phyloP scores from a whole-genome alignment of 2,329 filamentous ascomycete genomes.

The Akanthomyces muscarius region DNA sequence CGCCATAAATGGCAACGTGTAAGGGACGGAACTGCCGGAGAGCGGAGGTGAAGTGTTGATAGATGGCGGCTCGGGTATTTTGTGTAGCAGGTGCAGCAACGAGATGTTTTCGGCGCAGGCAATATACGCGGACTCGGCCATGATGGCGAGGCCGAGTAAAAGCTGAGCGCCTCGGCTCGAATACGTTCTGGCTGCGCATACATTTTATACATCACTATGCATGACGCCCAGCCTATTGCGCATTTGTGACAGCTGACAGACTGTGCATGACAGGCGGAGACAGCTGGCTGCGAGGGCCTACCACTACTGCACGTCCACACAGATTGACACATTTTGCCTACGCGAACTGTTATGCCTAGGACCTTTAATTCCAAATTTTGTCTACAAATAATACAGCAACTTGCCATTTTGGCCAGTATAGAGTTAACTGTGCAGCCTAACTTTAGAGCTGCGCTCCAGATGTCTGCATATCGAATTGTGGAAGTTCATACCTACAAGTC shows the following conservation, averaged over 20 bases:
- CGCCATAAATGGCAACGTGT: background rate
- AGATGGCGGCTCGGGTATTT: background rate
- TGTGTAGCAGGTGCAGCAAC: background rate
- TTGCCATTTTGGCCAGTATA: too few species aligned
- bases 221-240: background rate
- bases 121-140: background rate
- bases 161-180: background rate
- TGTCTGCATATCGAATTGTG: too few species aligned
- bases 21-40: background rate
- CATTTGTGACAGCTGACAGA: background rate
- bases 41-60: background rate
- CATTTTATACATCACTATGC: background rate
- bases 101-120: slow-evolving; percentile 7
- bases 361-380: too few species aligned
- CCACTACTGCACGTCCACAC: background rate
- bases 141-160: background rate
- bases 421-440: too few species aligned
- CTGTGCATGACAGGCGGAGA: background rate
- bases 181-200: background rate
- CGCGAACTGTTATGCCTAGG: too few species aligned
- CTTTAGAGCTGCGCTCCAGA: too few species aligned
- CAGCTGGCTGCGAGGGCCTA: background rate
- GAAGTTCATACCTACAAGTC: too few species aligned
- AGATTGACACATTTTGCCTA: background rate
- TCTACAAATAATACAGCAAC: too few species aligned